Conservation (phyloP, 1,139 yeast genomes). For the Candida tetrigidarum region DNA sequence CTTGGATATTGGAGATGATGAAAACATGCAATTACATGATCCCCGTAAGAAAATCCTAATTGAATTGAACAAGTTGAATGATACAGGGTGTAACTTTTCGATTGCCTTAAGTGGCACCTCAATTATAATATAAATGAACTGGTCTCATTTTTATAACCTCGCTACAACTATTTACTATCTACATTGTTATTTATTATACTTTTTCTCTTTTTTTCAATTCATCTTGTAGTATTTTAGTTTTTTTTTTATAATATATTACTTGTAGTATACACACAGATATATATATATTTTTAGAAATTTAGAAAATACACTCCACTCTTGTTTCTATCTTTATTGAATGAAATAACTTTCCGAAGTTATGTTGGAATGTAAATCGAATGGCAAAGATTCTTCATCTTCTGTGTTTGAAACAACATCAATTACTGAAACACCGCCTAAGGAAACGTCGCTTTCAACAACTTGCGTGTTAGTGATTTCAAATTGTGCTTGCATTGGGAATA, state of each 20-base stretch:
- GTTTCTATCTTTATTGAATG: slow-evolving; percentile 43
- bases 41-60: slow-evolving; percentile 57
- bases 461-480: slow-evolving; percentile 44
- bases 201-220: slow-evolving; percentile 2
- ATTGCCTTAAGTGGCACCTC: slow-evolving; percentile 58
- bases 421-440: slow-evolving; percentile 48
- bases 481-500: slow-evolving; percentile 84
- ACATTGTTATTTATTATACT: no score
- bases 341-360: slow-evolving; percentile 65
- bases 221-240: slow-evolving; percentile 9
- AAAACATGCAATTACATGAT: slow-evolving; percentile 32
- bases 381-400: slow-evolving; percentile 56
- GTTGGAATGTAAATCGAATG: slow-evolving; percentile 70
- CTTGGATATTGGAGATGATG: slow-evolving; percentile 14
- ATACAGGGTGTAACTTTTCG: slow-evolving; percentile 49
- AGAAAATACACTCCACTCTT: neutral
- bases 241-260: slow-evolving; percentile 7
- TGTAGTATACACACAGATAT: slow-evolving; percentile 1
- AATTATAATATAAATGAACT: slow-evolving; percentile 16
- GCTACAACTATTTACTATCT: no score
- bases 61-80: slow-evolving; percentile 47
- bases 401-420: slow-evolving; percentile 44
- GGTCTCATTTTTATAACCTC: no score
- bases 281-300: no score
- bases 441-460: slow-evolving; percentile 41